A percentile compares a stretch with the other conserved stretches of the same genome.
phyloP scores from a whole-genome alignment of 495 filamentous ascomycete genomes.

The Hypoxylon rickii region DNA sequence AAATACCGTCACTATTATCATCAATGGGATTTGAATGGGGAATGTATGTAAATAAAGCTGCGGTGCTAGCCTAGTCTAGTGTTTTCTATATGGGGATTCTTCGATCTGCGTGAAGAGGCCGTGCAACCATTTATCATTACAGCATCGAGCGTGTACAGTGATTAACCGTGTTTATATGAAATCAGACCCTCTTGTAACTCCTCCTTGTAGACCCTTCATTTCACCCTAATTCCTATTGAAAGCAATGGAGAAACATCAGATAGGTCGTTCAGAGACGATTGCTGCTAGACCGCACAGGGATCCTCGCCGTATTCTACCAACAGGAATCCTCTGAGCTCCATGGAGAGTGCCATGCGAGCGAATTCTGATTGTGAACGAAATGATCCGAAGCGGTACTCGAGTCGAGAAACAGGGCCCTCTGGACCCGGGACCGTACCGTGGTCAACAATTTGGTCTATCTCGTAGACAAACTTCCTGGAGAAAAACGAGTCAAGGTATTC shows the following conservation, averaged over 20 bases:
- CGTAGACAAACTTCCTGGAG: constrained; percentile 23
- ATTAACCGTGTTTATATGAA: too few species aligned
- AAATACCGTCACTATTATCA: too few species aligned
- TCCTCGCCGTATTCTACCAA: constrained; percentile 8
- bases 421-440: background rate
- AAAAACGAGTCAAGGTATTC: constrained; percentile 18
- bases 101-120: too few species aligned
- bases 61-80: too few species aligned
- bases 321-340: constrained; percentile 28
- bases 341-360: constrained; percentile 37
- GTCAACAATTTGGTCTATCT: constrained; percentile 27
- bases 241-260: background rate
- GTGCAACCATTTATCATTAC: too few species aligned
- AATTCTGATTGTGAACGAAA: constrained; percentile 45
- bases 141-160: too few species aligned
- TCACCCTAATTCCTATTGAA: background rate
- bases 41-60: too few species aligned
- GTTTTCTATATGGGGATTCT: too few species aligned
- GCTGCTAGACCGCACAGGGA: constrained; percentile 13
- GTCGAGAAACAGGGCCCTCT: constrained; percentile 1
- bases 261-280: background rate
- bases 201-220: too few species aligned
- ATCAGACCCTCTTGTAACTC: too few species aligned
- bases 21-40: too few species aligned
- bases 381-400: constrained; percentile 47